Base-by-base conservation (phyloP, 495 filamentous ascomycete species). In the Talaromyces nanjingensis region DNA sequence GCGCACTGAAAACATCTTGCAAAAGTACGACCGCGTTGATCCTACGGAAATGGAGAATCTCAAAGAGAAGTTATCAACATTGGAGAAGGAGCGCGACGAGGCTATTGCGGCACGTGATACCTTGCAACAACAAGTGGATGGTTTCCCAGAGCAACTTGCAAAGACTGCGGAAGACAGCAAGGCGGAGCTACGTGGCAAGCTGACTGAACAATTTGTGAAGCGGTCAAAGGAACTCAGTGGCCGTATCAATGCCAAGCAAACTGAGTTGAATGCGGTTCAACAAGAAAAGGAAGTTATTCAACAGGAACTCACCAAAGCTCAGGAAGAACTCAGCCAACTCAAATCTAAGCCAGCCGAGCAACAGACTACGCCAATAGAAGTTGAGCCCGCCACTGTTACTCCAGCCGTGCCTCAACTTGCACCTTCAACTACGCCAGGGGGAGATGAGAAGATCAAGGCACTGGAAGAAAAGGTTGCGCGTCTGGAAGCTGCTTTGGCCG, bases 11-110 rank as follows among this genome's bases (percentile, higher is more conserved):
- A 90, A 94, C 63, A 96, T 98, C 58, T 84, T 98, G 22, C 90
- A 91, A 66, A 97, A 97, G 69, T 96, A 98, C 71, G 92, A 97
- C 66, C 90, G 94, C 58, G 87, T 96, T 27, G 94, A 98, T 70
- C 94, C 93, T 16, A 90, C 89, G 1, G 93, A 97, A 68, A 83
- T 96, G 64, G 92, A 98, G 69, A 85, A 85, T 64, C 78, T 98
- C 62, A 97, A 93, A 72, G 84, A 87, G 67, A 81, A 87, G 65
- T 74, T 89, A 55, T 74, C 83, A 24, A 76, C 72, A 5, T 76
- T 97, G 16, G 81, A 91, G 70, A 78, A 77, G 12, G 92, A 97
- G 71, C 86, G 88, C 2, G 89, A 93, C 69, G 75, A 87, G 31
- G 78, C 89, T 27, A 74, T 84, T 47, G 72, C 82, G 55, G 80